Evolutionary conservation across 2,329 filamentous ascomycete genomes (phyloP), one percentile per base, ranked within the genome.

Genomic region (Cercospora sojina): DNA sequence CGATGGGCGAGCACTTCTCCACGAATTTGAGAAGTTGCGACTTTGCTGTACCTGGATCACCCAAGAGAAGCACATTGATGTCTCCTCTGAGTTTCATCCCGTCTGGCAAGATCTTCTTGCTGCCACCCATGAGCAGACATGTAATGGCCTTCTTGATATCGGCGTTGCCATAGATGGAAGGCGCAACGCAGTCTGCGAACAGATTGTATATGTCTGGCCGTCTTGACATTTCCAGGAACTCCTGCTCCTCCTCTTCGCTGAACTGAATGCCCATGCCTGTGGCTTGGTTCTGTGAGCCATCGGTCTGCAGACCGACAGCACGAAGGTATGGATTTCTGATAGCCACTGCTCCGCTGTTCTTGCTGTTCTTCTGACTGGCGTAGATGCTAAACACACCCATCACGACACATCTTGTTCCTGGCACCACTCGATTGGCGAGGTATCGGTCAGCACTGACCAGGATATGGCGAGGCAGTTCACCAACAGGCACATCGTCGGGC

Each of bases 361-460:
- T 96, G 49, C 87, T 90, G 47, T 90, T 91, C 79, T 98, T 98
- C 51, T 77, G 74, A 73, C 90, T 91, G 78, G 97, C 92, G 79
- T 97, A 99, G 75, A 98, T 98, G 31, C 94, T 97, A 82, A 97
- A 99, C 35, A 99, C 92, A 20, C 95, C 95, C 87, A 95, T 98
- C 18, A 99, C 86, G 2, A 93, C 96, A 78, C 95, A 99, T 77
- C 94, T 87, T 59, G 94, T 96, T 31, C 95, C 95, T 5, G 95
- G 95, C 3, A 99, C 93, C 3, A 99, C 95, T 60, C 93, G 88
- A 77, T 99, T 99, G 10, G 94, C 95, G 56, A 99, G 83, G 76
- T 98, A 97, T 62, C 95, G 87, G 77, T 99, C 95, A n/a, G 95
- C 95, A 0, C 93, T 96, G 68, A 99, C 91, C 68, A 98, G 86